These are phyloP conservation scores for Quercus variabilis DNA, from an alignment of 306 rosid genomes.

Conservation along the genomic window DNA sequence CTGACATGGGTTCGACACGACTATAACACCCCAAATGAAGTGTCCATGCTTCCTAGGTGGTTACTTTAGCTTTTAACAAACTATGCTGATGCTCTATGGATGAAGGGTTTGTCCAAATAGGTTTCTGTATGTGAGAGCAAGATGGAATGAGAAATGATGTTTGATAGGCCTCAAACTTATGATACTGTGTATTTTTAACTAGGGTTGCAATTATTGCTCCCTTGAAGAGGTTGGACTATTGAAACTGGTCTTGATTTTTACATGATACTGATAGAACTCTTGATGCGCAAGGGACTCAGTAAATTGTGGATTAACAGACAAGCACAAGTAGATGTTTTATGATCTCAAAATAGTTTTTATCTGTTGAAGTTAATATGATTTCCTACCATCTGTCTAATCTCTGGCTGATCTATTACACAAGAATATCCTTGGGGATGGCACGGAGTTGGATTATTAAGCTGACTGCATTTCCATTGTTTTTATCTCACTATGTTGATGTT, in stretches of 20 bases:
- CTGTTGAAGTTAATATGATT: neutral
- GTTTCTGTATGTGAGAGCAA: too few species aligned
- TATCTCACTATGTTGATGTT: neutral
- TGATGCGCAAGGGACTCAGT: too few species aligned
- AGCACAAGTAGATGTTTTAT: slow-evolving; percentile 12
- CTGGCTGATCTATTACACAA: neutral
- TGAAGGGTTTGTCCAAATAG: too few species aligned
- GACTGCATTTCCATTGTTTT: neutral
- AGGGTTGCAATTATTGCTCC: neutral
- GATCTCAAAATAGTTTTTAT: slow-evolving; percentile 5
- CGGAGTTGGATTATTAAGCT: neutral
- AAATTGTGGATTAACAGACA: too few species aligned
- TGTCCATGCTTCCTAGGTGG: too few species aligned
- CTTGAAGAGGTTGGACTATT: neutral
- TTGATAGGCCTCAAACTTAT: neutral
- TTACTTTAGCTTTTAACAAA: too few species aligned
- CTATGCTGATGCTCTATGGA: too few species aligned
- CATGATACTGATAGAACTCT: too few species aligned
- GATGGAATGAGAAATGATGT: neutral
- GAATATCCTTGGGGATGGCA: neutral
- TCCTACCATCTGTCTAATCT: neutral
- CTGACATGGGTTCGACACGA: too few species aligned
- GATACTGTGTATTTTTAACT: neutral
- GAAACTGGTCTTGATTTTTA: neutral
- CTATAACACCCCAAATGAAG: too few species aligned